Percentiles rank a stretch among this genome's conserved stretches.
Conservation (phyloP, 345 rosid species). For the Citrus glauca region DNA sequence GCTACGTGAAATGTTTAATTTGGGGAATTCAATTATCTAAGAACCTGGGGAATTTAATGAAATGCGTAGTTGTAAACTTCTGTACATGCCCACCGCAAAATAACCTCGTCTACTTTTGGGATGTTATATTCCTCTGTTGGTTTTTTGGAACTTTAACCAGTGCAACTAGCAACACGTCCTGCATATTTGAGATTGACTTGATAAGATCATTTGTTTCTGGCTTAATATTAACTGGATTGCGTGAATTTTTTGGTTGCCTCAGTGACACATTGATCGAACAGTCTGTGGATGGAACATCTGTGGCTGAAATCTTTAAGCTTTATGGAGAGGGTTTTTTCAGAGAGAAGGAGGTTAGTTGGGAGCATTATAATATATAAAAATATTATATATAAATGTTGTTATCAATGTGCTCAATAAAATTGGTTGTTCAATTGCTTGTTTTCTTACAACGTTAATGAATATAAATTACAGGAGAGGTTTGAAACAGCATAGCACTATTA, state of each 20-base stretch:
- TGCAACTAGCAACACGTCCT: slow-evolving; percentile 2
- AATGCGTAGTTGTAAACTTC: slow-evolving; percentile 2
- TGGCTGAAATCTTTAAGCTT: slow-evolving; percentile 74
- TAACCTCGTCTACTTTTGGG: slow-evolving; percentile 1
- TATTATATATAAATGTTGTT: neutral
- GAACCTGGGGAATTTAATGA: neutral
- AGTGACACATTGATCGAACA: slow-evolving; percentile 80
- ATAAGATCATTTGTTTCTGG: neutral
- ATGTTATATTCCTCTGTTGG: neutral
- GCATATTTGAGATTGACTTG: slow-evolving; percentile 1
- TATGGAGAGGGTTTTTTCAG: slow-evolving; percentile 86
- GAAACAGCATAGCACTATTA: too few species aligned
- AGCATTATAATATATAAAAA: neutral
- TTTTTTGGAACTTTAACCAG: neutral
- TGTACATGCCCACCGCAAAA: neutral
- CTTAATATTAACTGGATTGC: neutral
- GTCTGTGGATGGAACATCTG: slow-evolving; percentile 56
- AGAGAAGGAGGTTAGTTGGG: slow-evolving; percentile 68
- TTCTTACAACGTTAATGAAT: neutral
- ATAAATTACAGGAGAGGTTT: too few species aligned
- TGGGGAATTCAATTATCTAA: neutral
- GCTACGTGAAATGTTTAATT: neutral
- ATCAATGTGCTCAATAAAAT: neutral
- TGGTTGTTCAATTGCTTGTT: neutral
- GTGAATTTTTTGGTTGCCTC: slow-evolving; percentile 18